Percentiles rank a stretch among this genome's conserved stretches.
Evolutionary conservation across 2,329 filamentous ascomycete genomes (phyloP).

Genomic region (Sclerotinia borealis): DNA sequence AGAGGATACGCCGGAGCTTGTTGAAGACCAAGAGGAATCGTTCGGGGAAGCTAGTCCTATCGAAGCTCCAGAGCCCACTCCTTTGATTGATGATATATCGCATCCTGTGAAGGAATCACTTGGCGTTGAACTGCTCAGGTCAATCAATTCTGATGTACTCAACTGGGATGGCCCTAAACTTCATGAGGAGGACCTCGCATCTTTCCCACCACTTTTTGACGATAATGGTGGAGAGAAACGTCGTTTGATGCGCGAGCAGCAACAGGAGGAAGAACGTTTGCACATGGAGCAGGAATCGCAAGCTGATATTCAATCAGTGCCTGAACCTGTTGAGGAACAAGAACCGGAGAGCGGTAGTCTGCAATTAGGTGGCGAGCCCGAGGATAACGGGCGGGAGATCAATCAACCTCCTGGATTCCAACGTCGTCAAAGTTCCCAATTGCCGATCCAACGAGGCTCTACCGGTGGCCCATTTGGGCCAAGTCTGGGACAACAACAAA

Average conservation of each 20-base stretch:
- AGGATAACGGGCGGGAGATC: constrained; percentile 52
- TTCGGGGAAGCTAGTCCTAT: constrained; percentile 13
- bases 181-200: constrained; percentile 37
- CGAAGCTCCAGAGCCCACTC: constrained; percentile 6
- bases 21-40: constrained; percentile 9
- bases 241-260: constrained; percentile 65
- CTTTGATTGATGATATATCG: constrained; percentile 15
- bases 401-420: constrained; percentile 42
- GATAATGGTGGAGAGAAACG: constrained; percentile 75
- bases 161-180: constrained; percentile 42
- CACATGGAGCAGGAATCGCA: constrained; percentile 50
- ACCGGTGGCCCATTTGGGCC: constrained; percentile 49
- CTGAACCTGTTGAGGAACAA: constrained; percentile 55
- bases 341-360: constrained; percentile 76
- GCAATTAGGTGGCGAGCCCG: constrained; percentile 86
- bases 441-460: constrained; percentile 64
- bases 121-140: constrained; percentile 39
- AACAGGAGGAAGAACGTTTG: constrained; percentile 49
- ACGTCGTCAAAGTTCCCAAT: constrained; percentile 62
- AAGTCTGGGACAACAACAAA: constrained; percentile 39
- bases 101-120: constrained; percentile 21
- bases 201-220: constrained; percentile 77
- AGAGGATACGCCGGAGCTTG: constrained; percentile 31
- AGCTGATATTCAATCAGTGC: constrained; percentile 42
- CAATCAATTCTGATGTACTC: constrained; percentile 44